A percentile compares a stretch with the other conserved stretches of the same genome.
Conservation (phyloP, 2,329 filamentous ascomycete genomes). For the Cadophora gregata region DNA sequence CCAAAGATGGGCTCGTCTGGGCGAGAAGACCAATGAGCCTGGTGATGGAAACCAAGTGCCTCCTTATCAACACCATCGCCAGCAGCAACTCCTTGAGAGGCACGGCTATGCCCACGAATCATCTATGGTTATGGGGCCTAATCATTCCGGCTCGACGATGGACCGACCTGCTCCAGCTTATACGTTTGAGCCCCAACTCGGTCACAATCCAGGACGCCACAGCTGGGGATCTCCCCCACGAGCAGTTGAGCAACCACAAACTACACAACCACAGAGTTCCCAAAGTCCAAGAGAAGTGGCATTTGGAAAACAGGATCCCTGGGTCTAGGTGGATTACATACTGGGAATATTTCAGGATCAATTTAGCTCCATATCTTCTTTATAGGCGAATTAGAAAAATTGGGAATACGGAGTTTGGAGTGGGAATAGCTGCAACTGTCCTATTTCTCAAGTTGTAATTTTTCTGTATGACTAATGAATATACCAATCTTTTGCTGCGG, state of each 20-base stretch:
- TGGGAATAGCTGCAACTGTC: background rate
- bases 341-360: background rate
- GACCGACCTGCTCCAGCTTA: conserved; percentile 8
- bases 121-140: conserved; percentile 24
- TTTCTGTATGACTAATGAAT: conserved; percentile 16
- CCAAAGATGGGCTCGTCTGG: conserved; percentile 31
- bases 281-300: background rate
- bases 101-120: conserved; percentile 20
- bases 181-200: conserved; percentile 1
- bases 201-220: background rate
- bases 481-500: background rate
- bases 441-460: background rate
- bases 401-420: background rate
- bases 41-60: conserved; percentile 23
- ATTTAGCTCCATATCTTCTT: background rate
- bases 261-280: background rate
- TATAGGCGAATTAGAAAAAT: background rate
- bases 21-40: conserved; percentile 27
- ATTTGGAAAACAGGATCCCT: background rate
- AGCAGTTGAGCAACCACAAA: background rate
- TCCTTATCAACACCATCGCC: conserved; percentile 30
- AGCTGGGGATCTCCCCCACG: conserved; percentile 1
- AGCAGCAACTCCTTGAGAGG: conserved; percentile 24
- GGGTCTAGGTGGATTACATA: background rate
- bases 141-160: conserved; percentile 17